These are phyloP conservation scores for Arctium minus DNA, from an alignment of 129 eudicot genomes.

Conservation along the genomic window DNA sequence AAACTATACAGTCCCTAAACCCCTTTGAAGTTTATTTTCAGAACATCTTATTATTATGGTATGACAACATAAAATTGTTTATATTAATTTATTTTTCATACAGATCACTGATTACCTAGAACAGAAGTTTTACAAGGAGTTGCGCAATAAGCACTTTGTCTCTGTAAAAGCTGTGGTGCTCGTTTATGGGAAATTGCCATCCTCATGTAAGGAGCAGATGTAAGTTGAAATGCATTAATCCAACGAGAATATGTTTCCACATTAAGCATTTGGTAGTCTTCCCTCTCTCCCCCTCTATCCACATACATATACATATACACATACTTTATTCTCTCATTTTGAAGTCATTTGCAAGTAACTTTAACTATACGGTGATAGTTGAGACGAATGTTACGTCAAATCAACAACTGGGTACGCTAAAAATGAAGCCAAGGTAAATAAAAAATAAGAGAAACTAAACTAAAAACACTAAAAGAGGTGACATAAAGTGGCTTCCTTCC, in stretches of 20 bases:
- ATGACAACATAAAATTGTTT: not conserved
- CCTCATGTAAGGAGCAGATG: constrained; percentile 94
- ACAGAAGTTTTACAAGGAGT: constrained; percentile 75
- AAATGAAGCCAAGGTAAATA: too few species aligned
- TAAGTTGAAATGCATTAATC: constrained; percentile 43
- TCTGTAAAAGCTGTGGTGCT: constrained; percentile 63
- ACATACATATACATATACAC: not conserved
- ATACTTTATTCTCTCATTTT: not conserved
- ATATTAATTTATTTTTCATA: constrained; percentile 6
- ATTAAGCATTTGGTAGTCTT: not conserved
- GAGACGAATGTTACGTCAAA: too few species aligned
- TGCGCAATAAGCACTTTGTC: constrained; percentile 58
- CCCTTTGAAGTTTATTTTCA: not conserved
- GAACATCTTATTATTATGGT: not conserved
- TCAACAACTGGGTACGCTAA: too few species aligned
- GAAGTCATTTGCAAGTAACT: not conserved
- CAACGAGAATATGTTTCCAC: not conserved
- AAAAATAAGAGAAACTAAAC: too few species aligned
- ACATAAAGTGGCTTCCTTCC: too few species aligned
- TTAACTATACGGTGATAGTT: too few species aligned
- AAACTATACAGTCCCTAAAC: not conserved
- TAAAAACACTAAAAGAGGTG: too few species aligned
- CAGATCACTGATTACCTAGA: constrained; percentile 81
- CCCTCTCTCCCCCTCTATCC: too few species aligned
- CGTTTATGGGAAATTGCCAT: constrained; percentile 68